phyloP scores from a whole-genome alignment of 306 rosid genomes.

The Cucurbita ficifolia region DNA sequence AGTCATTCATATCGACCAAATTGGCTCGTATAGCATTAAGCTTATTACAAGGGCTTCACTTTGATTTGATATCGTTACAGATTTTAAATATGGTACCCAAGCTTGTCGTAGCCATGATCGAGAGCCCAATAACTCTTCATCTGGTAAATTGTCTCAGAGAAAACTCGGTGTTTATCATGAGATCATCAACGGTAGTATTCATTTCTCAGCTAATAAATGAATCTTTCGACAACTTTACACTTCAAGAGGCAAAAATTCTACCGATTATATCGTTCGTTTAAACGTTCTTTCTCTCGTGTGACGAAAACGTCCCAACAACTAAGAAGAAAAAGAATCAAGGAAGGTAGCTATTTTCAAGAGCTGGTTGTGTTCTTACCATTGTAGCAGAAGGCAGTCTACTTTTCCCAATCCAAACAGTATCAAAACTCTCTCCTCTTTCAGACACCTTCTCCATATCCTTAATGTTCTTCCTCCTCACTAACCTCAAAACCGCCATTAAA shows the following conservation, averaged over 20 bases:
- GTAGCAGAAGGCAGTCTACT: slow-evolving; percentile 76
- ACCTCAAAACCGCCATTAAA: slow-evolving; percentile 13
- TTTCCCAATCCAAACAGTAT: slow-evolving; percentile 59
- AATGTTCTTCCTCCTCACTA: slow-evolving; percentile 22
- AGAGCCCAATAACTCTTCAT: slow-evolving; percentile 42
- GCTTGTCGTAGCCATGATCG: slow-evolving; percentile 87
- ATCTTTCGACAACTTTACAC: too few species aligned
- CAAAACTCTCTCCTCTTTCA: slow-evolving; percentile 43
- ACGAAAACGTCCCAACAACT: too few species aligned
- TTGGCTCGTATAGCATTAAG: background rate
- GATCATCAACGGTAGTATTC: too few species aligned
- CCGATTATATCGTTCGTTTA: too few species aligned
- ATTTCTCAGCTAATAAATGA: too few species aligned
- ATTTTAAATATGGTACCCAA: slow-evolving; percentile 55
- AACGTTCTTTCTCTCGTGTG: too few species aligned
- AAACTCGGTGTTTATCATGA: too few species aligned
- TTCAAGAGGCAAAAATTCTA: too few species aligned
- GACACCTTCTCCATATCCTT: slow-evolving; percentile 47
- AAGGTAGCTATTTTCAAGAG: slow-evolving; percentile 38
- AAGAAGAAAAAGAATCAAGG: slow-evolving; percentile 5
- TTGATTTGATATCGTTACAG: slow-evolving; percentile 14
- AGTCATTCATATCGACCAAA: background rate
- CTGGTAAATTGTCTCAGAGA: too few species aligned
- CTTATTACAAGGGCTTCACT: background rate
- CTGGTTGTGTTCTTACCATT: slow-evolving; percentile 62